Base-by-base conservation (phyloP, 768 basidiomycete species). In the Kwoniella shandongensis region DNA sequence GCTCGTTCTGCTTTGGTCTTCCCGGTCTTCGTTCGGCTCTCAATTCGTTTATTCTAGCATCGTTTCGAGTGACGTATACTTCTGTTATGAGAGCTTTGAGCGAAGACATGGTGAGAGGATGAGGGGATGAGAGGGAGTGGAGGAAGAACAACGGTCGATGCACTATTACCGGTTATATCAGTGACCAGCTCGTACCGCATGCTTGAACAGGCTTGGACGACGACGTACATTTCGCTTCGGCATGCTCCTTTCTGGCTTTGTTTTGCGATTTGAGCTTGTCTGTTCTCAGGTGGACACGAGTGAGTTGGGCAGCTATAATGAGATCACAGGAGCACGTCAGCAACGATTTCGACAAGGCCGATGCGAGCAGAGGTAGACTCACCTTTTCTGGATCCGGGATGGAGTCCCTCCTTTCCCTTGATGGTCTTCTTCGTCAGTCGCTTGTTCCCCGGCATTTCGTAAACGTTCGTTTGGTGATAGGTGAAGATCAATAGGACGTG, bases 371-470 rank as follows among this genome's bases (percentile, higher is more conserved):
- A 42, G n/a, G 10, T 42, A 5, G 6, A 48, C 36, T 3, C 27
- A 69, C 70, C 70, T 60, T 77, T 74, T 22, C 77, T 56, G 18
- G 77, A 78, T 36, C 73, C 70, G 5, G 77, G 77, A 54, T 78
- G 77, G 42, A 78, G 55, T 18, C 65, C 65, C 30, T 75, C 74
- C 59, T 75, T 76, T 29, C 77, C 77, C 59, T 76, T 75, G 61
- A 78, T 68, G 17, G 73, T 68, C 63, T 77, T 76, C 46, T 65
- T 70, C 12, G 76, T 77, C 15, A 76, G 45, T 42, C 59, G 55
- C 40, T 72, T 63, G 56, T 75, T 75, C 51, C 63, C 66, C 20
- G 70, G 70, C 74, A 75, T 75, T n/a, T n/a, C n/a, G n/a, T n/a
- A n/a, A n/a, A n/a, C n/a, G n/a, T n/a, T n/a, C n/a, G n/a, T n/a